These are phyloP conservation scores for Puccinia horiana DNA, from an alignment of 1,284 basidiomycete genomes.

Conservation along the genomic window DNA sequence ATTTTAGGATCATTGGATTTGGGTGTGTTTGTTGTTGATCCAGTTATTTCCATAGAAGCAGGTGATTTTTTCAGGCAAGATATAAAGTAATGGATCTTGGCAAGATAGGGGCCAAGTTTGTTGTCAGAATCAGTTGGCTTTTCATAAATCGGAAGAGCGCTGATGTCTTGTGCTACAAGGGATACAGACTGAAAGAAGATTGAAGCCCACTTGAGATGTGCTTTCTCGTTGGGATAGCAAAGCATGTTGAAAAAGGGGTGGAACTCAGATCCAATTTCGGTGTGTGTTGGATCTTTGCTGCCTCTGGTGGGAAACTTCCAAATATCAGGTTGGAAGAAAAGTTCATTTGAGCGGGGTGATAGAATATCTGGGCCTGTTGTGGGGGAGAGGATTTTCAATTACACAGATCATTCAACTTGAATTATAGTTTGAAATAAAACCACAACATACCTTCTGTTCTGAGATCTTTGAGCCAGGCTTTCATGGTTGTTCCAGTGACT, in stretches of 20 bases:
- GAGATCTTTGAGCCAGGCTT: constrained; percentile 3
- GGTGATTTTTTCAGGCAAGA: not conserved
- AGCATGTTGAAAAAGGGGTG: not conserved
- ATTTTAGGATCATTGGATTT: not conserved
- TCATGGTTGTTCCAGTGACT: not conserved
- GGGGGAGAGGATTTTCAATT: no score
- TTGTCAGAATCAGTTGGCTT: not conserved
- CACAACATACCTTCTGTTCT: not conserved
- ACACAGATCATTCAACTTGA: not conserved
- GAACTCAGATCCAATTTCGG: not conserved
- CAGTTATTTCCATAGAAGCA: no score
- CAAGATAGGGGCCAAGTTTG: not conserved
- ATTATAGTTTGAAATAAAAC: not conserved
- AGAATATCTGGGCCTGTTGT: constrained; percentile 9
- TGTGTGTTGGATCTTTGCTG: not conserved
- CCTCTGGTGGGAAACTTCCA: not conserved
- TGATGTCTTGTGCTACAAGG: constrained; percentile 2
- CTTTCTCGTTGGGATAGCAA: not conserved
- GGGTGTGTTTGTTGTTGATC: not conserved
- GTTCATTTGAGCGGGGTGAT: constrained; percentile 13
- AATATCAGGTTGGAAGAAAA: not conserved
- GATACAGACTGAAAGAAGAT: not conserved
- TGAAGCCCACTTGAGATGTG: not conserved
- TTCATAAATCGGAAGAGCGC: not conserved
- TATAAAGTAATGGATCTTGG: constrained; percentile 9